Base-by-base conservation (phyloP, 2,329 filamentous ascomycete genomes). In the Cadophora sp. region DNA sequence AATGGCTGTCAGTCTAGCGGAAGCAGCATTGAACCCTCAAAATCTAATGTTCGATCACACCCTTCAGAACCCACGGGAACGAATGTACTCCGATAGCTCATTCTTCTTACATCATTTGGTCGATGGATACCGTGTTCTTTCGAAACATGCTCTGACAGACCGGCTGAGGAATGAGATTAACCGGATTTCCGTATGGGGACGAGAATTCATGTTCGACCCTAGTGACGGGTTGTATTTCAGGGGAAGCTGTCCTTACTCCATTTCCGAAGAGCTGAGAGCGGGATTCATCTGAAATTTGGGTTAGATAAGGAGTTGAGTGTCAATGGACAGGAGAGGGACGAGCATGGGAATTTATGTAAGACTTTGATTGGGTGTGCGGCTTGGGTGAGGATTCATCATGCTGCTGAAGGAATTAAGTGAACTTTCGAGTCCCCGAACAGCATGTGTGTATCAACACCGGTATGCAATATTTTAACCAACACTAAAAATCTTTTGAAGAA, bases 51-150 rank as follows among this genome's bases (percentile, higher is more conserved):
- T 66, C 43, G 71, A 73, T 63, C 70, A 64, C 16, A 68, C 61
- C 0, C 63, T 69, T 22, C 55, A 59, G 2, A 43, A 66, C 16
- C 14, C 45, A 18, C 18, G 45, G 1, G 41, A 66, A 14, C 51
- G 71, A 27, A 70, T 70, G 67, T 69, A 71, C 24, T 70, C 70
- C 2, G 70, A 73, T 24, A 62, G 70, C 36, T 71, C 71, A 16
- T 71, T 71, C 45, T 73, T 73, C 41, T 30, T 73, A 1, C 71
- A 73, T 50, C 71, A 71, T 43, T 63, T 73, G 1, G 67, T 73
- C 1, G 68, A 73, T 58, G 70, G 71, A 2, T 73, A 69, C 51
- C 7, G 51, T 2, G 67, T 64, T 1, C 62, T 73, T 4, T 68
- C 68, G 9, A 64, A 64, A 27, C 59, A 69, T 59, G 27, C 56